phyloP scores from a whole-genome alignment of 306 rosid genomes.

The Oemleria cerasiformis region DNA sequence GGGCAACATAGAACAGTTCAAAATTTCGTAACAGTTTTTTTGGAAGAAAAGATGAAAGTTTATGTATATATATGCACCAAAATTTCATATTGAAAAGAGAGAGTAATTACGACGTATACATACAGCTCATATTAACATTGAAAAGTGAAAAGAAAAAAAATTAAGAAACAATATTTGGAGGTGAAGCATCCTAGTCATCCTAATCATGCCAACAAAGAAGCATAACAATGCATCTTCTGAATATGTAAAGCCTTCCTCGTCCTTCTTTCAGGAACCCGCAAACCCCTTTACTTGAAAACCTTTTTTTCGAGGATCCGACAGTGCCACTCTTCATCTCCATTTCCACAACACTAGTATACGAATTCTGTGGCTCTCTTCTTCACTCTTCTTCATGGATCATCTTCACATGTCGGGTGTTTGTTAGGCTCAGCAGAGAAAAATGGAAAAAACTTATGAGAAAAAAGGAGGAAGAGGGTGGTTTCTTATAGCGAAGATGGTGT shows the following conservation, averaged over 20 bases:
- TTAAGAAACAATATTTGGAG: not conserved
- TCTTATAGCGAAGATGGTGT: slow-evolving; percentile 17
- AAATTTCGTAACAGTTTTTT: not conserved
- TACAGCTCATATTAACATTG: not conserved
- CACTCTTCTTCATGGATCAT: not conserved
- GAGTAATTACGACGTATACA: not conserved
- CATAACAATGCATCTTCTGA: slow-evolving; percentile 34
- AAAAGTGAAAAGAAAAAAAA: not conserved
- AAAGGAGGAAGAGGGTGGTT: slow-evolving; percentile 6
- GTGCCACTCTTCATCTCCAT: slow-evolving; percentile 23
- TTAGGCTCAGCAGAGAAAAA: not conserved
- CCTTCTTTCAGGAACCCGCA: slow-evolving; percentile 23
- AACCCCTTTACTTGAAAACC: slow-evolving; percentile 20
- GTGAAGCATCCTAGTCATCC: slow-evolving; percentile 6
- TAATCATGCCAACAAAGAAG: slow-evolving; percentile 34
- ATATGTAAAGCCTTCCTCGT: slow-evolving; percentile 32
- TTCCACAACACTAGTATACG: not conserved
- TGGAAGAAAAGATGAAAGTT: not conserved
- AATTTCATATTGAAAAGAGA: not conserved
- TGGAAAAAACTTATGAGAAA: slow-evolving; percentile 7
- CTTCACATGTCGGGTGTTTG: not conserved
- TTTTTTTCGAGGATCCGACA: slow-evolving; percentile 20
- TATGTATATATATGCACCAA: not conserved
- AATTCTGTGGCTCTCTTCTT: not conserved
- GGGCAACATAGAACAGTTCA: not conserved